phyloP scores from a whole-genome alignment of 2,329 filamentous ascomycete genomes.

The Neofusicoccum ribis region DNA sequence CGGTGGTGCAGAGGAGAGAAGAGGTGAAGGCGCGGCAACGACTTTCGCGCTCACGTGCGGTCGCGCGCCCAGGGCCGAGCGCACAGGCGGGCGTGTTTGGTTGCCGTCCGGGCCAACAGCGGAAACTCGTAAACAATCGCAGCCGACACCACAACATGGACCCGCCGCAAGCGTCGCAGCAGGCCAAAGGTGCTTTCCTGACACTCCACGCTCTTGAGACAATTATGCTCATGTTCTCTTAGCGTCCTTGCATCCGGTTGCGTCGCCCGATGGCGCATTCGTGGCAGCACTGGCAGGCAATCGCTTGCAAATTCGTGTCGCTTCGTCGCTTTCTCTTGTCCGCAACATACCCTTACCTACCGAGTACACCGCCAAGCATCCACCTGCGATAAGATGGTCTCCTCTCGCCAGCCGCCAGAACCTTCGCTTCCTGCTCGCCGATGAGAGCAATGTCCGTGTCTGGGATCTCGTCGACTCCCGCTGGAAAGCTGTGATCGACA shows the following conservation, averaged over 20 bases:
- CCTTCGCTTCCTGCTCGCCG: constrained; percentile 42
- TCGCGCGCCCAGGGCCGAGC: too few relatives aligned
- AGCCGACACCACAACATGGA: constrained; percentile 8
- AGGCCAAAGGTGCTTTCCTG: constrained; percentile 28
- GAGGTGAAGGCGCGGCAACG: too few relatives aligned
- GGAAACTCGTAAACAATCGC: constrained; percentile 12
- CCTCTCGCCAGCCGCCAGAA: constrained; percentile 21
- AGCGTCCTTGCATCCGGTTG: constrained; percentile 37
- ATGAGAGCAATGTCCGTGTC: constrained; percentile 41
- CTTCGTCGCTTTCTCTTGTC: constrained; percentile 36
- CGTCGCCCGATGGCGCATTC: constrained; percentile 41
- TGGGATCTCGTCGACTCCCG: constrained; percentile 44
- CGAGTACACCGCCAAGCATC: constrained; percentile 30
- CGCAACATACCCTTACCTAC: constrained; percentile 37
- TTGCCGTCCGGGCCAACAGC: not conserved
- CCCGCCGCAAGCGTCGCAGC: constrained; percentile 3
- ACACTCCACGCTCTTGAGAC: not conserved
- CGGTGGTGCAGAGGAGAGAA: too few relatives aligned
- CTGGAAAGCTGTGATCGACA: constrained; percentile 47
- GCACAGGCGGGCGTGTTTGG: too few relatives aligned
- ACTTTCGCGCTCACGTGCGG: too few relatives aligned
- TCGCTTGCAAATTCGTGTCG: constrained; percentile 42
- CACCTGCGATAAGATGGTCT: constrained; percentile 40
- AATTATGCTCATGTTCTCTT: constrained; percentile 19
- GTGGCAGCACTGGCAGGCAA: constrained; percentile 39